Base-by-base conservation (phyloP, 164 flowering plant species). In the Echeveria elegans region DNA sequence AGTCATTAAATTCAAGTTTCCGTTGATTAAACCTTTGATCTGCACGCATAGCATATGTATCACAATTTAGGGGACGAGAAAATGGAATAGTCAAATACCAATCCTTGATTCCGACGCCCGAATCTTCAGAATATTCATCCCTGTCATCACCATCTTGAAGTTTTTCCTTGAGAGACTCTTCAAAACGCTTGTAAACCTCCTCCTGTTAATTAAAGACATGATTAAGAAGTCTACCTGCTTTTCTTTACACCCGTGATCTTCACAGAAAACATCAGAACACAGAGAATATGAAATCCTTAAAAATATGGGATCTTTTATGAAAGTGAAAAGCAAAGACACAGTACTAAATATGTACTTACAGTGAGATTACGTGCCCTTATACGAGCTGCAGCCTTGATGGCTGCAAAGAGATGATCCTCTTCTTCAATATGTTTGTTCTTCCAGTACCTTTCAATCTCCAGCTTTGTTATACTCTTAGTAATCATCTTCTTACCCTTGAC, bases 311-410 rank as follows among this genome's bases (percentile, higher is more conserved):
- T 4, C 37, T 10, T 32, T 29, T 9, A 9, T 15, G 18, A 31
- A 7, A 36, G 12, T 8, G 21, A 36, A 38, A n/a, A 16, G 5
- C 2, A 30, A 16, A 31, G 34, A 28, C 3, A 7, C 37, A 34
- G 7, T 34, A 34, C 26, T n/a, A 19, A 23, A 28, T 66, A 18
- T 10, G 16, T 29, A 10, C 19, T 48, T 80, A 90, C 97, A 2
- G 83, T 67, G 69, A 90, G 75, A 64, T 80, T 80, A 1, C 78
- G 82, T 4, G 89, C 88, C 58, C 83, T 77, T 73, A 85, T 66
- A 41, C 89, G 82, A 26, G 94, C 97, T 1, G 92, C 92, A 21
- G 97, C 89, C 74, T 86, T 90, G 65, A 86, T 71, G 23, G 97
- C 94, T 34, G 88, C 83, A 4, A 78, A 72, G 67, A 90, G 79